Percentiles rank a stretch among this genome's conserved stretches.
Conservation (phyloP, 73 alveolate genomes). For the Tetrahymena thermophila region DNA sequence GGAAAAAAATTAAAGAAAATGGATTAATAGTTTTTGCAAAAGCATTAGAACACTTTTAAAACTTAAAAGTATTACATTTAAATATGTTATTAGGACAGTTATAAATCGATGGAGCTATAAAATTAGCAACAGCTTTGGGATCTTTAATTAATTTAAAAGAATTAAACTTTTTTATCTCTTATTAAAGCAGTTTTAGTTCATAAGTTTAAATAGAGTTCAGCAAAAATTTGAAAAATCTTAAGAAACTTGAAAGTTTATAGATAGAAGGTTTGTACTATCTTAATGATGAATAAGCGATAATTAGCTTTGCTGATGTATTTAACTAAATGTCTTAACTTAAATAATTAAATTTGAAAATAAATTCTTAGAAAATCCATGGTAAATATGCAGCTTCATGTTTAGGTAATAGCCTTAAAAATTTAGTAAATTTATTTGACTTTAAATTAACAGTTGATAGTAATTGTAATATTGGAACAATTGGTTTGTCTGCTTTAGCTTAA, state of each 20-base stretch:
- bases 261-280: not conserved
- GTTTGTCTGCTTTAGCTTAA: not conserved
- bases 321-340: not conserved
- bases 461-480: not conserved
- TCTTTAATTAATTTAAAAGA: not conserved
- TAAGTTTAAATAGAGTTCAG: too few relatives aligned
- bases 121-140: not conserved
- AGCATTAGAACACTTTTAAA: not conserved
- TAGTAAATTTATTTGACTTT: not conserved
- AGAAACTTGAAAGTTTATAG: not conserved
- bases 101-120: not conserved
- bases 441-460: not conserved
- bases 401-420: not conserved
- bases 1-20: not conserved
- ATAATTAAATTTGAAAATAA: not conserved
- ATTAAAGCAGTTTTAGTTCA: not conserved
- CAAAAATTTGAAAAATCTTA: not conserved
- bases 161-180: too few relatives aligned
- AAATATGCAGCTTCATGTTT: not conserved
- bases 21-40: not conserved
- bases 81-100: not conserved
- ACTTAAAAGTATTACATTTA: too few relatives aligned
- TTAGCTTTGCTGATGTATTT: not conserved
- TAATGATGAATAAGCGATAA: not conserved
- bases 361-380: not conserved